Conservation (phyloP, 768 basidiomycete species). For the Exidia glandulosa region DNA sequence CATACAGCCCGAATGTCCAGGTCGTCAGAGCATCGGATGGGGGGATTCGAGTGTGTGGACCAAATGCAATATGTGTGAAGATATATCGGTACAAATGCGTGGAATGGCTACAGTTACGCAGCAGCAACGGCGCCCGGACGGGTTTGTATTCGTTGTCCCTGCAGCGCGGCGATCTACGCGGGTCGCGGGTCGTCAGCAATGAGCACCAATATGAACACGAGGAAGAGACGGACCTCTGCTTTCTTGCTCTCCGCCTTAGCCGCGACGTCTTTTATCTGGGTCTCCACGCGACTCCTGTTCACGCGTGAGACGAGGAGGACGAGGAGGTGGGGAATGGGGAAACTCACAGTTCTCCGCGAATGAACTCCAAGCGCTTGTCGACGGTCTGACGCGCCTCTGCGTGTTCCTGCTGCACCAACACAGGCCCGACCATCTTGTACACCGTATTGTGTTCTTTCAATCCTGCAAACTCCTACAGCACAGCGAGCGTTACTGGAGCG, state of each 20-base stretch:
- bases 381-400: conserved; percentile 80
- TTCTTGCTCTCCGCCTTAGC: conserved; percentile 74
- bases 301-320: conserved; percentile 5
- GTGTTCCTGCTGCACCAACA: conserved; percentile 83
- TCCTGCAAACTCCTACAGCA: conserved; percentile 63
- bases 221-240: conserved; percentile 44
- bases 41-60: no score
- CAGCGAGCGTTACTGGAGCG: neutral
- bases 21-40: no score
- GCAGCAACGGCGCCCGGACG: no score
- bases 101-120: no score
- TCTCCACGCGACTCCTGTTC: conserved; percentile 64
- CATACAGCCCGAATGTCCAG: no score
- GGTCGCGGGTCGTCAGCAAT: no score
- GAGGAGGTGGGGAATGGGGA: neutral
- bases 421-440: conserved; percentile 86
- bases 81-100: no score
- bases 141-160: no score
- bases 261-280: conserved; percentile 68
- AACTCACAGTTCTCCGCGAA: conserved; percentile 74
- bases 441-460: conserved; percentile 68
- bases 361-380: conserved; percentile 83
- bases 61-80: no score
- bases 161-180: no score
- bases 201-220: neutral